Percentiles rank a stretch among this genome's conserved stretches.
phyloP scores from a whole-genome alignment of 2,329 filamentous ascomycete species.

The Niveomyces coronatus region DNA sequence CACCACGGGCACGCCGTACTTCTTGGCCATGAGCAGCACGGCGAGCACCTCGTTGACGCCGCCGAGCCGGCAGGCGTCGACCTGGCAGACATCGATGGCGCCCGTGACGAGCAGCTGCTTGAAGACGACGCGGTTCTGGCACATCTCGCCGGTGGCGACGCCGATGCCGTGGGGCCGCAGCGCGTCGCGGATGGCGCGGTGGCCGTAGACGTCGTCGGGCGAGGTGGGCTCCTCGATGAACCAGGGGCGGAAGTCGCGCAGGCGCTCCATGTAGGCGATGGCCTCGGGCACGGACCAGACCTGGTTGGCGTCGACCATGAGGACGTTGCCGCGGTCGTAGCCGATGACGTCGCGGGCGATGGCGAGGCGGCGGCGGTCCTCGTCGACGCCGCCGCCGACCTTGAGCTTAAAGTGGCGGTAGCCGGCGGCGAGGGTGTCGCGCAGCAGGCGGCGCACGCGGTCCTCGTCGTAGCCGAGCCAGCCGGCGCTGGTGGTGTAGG shows the following conservation, averaged over 20 bases:
- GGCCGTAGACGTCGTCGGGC: constrained; percentile 80
- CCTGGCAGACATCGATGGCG: constrained; percentile 80
- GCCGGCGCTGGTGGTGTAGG: constrained; percentile 82
- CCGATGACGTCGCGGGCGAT: constrained; percentile 75
- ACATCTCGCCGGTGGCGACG: constrained; percentile 90
- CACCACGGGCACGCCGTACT: constrained; percentile 70
- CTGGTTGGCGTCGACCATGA: constrained; percentile 94
- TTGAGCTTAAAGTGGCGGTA: constrained; percentile 89
- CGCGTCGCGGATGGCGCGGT: constrained; percentile 75
- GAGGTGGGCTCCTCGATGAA: constrained; percentile 93
- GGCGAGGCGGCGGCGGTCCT: constrained; percentile 57
- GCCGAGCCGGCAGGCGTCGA: constrained; percentile 81
- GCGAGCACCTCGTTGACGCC: constrained; percentile 88
- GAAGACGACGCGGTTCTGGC: constrained; percentile 88
- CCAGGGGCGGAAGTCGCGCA: constrained; percentile 78
- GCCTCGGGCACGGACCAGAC: constrained; percentile 86
- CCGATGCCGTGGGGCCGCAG: constrained; percentile 66
- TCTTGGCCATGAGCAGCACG: constrained; percentile 77
- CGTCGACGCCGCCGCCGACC: constrained; percentile 63
- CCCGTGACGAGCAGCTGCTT: constrained; percentile 77
- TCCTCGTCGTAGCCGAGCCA: constrained; percentile 89
- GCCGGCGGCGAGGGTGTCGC: constrained; percentile 64
- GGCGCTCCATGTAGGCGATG: constrained; percentile 73
- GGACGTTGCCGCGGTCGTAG: constrained; percentile 69
- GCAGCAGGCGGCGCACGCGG: constrained; percentile 67